These are phyloP conservation scores for Podospora conica DNA, from an alignment of 495 filamentous ascomycete genomes.

Conservation along the genomic window DNA sequence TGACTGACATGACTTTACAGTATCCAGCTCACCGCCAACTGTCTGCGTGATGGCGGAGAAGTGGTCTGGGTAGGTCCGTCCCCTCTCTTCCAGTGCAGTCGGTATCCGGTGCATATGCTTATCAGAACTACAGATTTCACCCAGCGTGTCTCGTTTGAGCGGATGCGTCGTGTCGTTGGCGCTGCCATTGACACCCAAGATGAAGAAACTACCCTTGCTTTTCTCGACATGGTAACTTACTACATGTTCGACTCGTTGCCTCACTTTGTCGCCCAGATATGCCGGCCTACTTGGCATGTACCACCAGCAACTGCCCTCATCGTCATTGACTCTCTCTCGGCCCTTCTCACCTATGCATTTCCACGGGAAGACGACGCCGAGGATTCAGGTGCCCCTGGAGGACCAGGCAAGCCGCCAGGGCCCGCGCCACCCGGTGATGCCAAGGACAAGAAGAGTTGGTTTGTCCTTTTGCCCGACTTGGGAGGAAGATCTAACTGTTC, in stretches of 20 bases:
- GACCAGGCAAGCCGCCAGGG: not conserved
- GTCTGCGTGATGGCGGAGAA: conserved; percentile 52
- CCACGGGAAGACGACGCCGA: conserved; percentile 30
- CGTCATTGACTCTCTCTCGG: conserved; percentile 72
- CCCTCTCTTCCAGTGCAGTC: conserved; percentile 4
- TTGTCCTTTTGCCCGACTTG: not conserved
- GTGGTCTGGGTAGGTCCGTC: conserved; percentile 85
- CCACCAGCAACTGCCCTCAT: conserved; percentile 55
- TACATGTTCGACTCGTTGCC: conserved; percentile 53
- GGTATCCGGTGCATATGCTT: conserved; percentile 7
- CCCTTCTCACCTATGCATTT: conserved; percentile 67
- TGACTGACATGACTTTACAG: conserved; percentile 34
- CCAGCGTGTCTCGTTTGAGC: conserved; percentile 26
- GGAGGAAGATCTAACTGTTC: conserved; percentile 2
- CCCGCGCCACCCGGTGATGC: conserved; percentile 9
- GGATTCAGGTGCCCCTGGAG: conserved; percentile 19
- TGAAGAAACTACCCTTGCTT: not conserved
- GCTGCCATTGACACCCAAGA: conserved; percentile 2
- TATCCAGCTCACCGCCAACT: conserved; percentile 60
- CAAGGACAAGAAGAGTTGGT: conserved; percentile 23
- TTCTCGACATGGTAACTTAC: conserved; percentile 21
- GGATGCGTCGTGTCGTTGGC: conserved; percentile 19
- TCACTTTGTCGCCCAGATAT: conserved; percentile 69
- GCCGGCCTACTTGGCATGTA: conserved; percentile 57
- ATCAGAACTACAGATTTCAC: conserved; percentile 28